Evolutionary conservation across 2,329 filamentous ascomycete genomes (phyloP).

Genomic region (Arthroderma uncinatum): DNA sequence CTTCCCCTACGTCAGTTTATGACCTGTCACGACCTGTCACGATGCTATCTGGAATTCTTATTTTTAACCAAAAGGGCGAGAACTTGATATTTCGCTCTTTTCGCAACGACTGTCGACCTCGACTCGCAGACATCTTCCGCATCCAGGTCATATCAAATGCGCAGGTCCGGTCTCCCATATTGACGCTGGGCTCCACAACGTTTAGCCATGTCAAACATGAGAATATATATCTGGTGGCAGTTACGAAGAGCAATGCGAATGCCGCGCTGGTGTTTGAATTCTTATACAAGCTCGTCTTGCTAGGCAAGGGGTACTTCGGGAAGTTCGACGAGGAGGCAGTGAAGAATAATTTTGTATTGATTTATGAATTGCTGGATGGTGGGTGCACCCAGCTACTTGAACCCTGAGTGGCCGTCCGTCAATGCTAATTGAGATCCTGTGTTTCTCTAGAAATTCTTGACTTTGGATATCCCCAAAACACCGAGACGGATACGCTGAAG

Average conservation of each 20-base stretch:
- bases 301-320: constrained; percentile 93
- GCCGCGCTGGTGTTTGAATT: constrained; percentile 97
- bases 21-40: constrained; percentile 24
- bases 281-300: constrained; percentile 76
- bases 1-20: background rate
- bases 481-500: constrained; percentile 85
- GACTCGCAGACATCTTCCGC: constrained; percentile 96
- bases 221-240: constrained; percentile 94
- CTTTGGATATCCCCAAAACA: constrained; percentile 9
- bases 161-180: constrained; percentile 91
- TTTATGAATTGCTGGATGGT: constrained; percentile 95
- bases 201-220: constrained; percentile 99
- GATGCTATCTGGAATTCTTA: constrained; percentile 93
- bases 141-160: constrained; percentile 99
- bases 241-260: constrained; percentile 99
- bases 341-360: constrained; percentile 98
- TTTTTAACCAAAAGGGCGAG: constrained; percentile 99
- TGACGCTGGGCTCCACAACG: constrained; percentile 93
- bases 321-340: constrained; percentile 99
- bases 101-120: constrained; percentile 93
- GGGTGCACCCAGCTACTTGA: constrained; percentile 19
- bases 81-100: constrained; percentile 99
- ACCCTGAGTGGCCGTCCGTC: background rate
- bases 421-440: constrained; percentile 6
- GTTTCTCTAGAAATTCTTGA: constrained; percentile 75